Conservation (phyloP, 2,329 filamentous ascomycete genomes). For the Myrmaecium sp. region DNA sequence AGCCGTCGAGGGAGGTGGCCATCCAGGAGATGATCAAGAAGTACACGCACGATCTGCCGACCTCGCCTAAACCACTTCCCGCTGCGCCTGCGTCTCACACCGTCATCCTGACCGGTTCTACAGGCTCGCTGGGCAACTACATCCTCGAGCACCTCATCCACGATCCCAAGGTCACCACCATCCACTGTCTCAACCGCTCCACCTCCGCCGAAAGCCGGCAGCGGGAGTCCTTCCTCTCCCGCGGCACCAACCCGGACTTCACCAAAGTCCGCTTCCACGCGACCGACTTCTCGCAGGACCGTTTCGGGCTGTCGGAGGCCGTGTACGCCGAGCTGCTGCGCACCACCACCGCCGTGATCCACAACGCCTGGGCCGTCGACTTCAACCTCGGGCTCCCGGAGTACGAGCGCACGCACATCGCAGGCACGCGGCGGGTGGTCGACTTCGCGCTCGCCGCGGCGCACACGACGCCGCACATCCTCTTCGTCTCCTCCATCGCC, state of each 20-base stretch:
- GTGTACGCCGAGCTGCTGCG: slow-evolving; percentile 1
- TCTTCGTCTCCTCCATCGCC: slow-evolving; percentile 23
- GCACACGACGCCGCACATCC: slow-evolving; percentile 11
- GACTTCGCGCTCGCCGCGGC: slow-evolving; percentile 16
- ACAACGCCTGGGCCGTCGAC: slow-evolving; percentile 23
- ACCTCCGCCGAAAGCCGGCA: slow-evolving; percentile 1
- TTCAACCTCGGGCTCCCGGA: slow-evolving; percentile 18
- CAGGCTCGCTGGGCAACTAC: slow-evolving; percentile 7
- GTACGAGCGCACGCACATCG: slow-evolving; percentile 14
- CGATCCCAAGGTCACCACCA: slow-evolving; percentile 2
- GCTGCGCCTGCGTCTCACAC: slow-evolving; percentile 3
- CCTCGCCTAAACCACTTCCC: background rate
- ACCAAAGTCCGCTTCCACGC: slow-evolving; percentile 3
- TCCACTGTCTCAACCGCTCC: slow-evolving; percentile 7
- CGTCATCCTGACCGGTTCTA: slow-evolving; percentile 7
- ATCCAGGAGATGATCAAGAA: slow-evolving; percentile 14
- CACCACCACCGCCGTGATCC: slow-evolving; percentile 14
- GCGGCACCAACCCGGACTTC: slow-evolving; percentile 4
- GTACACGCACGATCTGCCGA: slow-evolving; percentile 10
- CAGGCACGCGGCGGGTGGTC: slow-evolving; percentile 16
- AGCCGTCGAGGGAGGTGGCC: slow-evolving; percentile 6
- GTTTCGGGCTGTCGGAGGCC: slow-evolving; percentile 4
- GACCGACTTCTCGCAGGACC: slow-evolving; percentile 5
- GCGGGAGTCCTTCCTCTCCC: slow-evolving; percentile 2
- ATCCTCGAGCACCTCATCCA: slow-evolving; percentile 6